Base-by-base conservation (phyloP, 1,284 basidiomycete species). In the Sparassis latifolia region DNA sequence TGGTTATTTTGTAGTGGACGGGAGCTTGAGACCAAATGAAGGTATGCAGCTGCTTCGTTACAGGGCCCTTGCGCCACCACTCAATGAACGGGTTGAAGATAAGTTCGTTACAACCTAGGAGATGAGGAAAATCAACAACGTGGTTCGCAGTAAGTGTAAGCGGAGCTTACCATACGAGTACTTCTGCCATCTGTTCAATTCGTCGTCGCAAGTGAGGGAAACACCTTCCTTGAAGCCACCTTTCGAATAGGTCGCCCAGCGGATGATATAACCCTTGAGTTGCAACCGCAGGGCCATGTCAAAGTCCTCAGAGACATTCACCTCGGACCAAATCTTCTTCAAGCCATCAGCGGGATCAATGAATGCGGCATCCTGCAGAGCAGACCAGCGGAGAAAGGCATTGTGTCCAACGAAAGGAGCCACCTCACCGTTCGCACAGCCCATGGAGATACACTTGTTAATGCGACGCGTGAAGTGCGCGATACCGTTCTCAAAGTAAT, bases 391-490 rank as follows among this genome's bases (percentile, higher is more conserved):
- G 37, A 93, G 71, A 70, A 92, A 92, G 2, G 89, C 90, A 53
- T 93, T 92, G 67, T 93, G 91, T 0, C 91, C 91, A 54, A 93
- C 87, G 60, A 92, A 92, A 1, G 89, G 89, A 0, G 90, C 86
- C 31, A 86, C 80, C 67, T 91, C 89, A 42, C 87, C 89, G 58
- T 88, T 90, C 3, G 80, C 83, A 53, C 81, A 84, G 30, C 80
- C 79, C 73, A 87, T 77, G 0, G 86, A 85, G 53, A 92, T 92
- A 58, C 78, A 83, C 60, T 75, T 76, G 68, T 91, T 88, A 66
- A 90, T 89, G 30, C 87, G 75, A 5, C 80, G 79, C 1, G 89
- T 92, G 70, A 94, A 93, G 68, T 85, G 85, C 1, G 88, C 82
- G 61, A 93, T 84, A 2, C 86, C 87, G 60, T 88, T 89, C 65